Evolutionary conservation across 768 basidiomycete species (phyloP).

Genomic region (Pleurotus salmoneostramineus): DNA sequence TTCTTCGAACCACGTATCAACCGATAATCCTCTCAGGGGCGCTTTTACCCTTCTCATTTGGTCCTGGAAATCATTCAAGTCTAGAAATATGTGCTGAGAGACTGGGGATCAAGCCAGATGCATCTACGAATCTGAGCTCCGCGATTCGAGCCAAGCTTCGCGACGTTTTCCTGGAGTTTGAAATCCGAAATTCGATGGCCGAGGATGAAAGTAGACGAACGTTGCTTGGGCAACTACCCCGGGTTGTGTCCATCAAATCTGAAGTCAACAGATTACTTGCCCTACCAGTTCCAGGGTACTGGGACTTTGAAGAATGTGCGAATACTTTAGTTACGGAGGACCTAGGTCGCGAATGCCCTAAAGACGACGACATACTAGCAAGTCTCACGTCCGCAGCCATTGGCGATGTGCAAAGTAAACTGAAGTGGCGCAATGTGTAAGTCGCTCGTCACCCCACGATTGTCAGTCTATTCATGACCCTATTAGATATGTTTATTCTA

Average conservation of each 20-base stretch:
- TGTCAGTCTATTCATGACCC: neutral
- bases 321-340: slow-evolving; percentile 20
- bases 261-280: slow-evolving; percentile 42
- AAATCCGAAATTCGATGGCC: slow-evolving; percentile 4
- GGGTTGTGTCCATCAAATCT: slow-evolving; percentile 39
- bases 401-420: slow-evolving; percentile 17
- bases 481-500: slow-evolving; percentile 21
- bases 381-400: slow-evolving; percentile 20
- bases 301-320: slow-evolving; percentile 41
- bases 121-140: slow-evolving; percentile 29
- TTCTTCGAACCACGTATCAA: slow-evolving; percentile 46
- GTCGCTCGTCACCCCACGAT: neutral
- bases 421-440: slow-evolving; percentile 27
- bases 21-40: slow-evolving; percentile 42
- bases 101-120: slow-evolving; percentile 33
- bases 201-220: slow-evolving; percentile 20
- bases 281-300: slow-evolving; percentile 43
- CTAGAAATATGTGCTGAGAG: slow-evolving; percentile 35
- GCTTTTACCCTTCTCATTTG: slow-evolving; percentile 36
- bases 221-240: slow-evolving; percentile 40
- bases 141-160: slow-evolving; percentile 32
- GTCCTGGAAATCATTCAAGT: slow-evolving; percentile 30
- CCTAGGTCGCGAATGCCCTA: slow-evolving; percentile 22
- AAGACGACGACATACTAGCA: slow-evolving; percentile 34
- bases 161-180: slow-evolving; percentile 26